Evolutionary conservation across 225 moss, liverwort and hornwort species (phyloP).

Genomic region (Asterella californica): DNA sequence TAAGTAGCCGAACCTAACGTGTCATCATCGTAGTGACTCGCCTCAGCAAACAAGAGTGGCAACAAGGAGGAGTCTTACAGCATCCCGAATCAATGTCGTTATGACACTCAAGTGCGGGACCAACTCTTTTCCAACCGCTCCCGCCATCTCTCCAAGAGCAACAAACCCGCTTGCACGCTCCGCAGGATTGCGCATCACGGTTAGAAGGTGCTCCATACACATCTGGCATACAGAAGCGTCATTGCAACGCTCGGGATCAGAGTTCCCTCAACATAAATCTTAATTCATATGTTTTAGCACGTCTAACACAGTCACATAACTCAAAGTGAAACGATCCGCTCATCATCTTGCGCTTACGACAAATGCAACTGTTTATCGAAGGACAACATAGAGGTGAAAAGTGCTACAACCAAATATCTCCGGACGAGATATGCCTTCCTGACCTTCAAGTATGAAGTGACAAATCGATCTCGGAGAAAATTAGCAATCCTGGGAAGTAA

Average conservation of each 20-base stretch:
- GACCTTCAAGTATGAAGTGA: conserved; percentile 87
- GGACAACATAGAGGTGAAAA: too few species aligned
- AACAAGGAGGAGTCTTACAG: conserved; percentile 45
- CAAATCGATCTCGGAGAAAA: conserved; percentile 94
- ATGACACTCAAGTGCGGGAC: conserved; percentile 53
- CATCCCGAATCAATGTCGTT: conserved; percentile 68
- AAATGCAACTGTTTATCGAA: neutral
- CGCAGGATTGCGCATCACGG: conserved; percentile 81
- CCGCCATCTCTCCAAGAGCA: conserved; percentile 94
- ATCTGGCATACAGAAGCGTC: conserved; percentile 40
- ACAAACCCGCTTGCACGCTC: conserved; percentile 90
- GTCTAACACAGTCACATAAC: neutral
- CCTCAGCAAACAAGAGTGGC: neutral
- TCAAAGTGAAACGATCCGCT: neutral
- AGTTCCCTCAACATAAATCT: neutral
- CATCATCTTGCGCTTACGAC: neutral
- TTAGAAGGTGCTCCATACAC: conserved; percentile 89
- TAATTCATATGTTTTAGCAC: neutral
- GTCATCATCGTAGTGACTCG: neutral
- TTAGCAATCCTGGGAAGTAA: conserved; percentile 90
- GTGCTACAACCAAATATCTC: neutral
- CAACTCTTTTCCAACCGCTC: conserved; percentile 81
- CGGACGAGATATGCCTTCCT: neutral
- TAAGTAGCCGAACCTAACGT: neutral
- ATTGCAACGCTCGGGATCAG: neutral